phyloP scores from a whole-genome alignment of 192 early-diverging fungal genomes.

The Chytriomyces sp. region DNA sequence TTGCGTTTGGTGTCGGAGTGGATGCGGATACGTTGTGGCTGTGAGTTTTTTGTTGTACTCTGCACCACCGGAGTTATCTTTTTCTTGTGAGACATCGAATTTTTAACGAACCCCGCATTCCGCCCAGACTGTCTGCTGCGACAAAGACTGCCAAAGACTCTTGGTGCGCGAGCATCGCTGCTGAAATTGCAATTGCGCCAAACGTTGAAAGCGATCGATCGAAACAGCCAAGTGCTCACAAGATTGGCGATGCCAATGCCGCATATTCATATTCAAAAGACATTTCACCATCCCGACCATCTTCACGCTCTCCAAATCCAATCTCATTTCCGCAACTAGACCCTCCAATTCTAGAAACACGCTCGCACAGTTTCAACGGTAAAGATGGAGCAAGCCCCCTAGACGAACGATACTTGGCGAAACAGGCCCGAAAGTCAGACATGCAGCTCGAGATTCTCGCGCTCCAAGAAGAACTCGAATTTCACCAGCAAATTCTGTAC shows the following conservation, averaged over 20 bases:
- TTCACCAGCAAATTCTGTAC: not conserved
- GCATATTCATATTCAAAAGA: not conserved
- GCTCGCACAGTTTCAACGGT: not conserved
- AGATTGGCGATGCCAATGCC: not conserved
- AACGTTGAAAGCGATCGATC: not conserved
- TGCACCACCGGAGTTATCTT: not conserved
- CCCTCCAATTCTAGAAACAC: not conserved
- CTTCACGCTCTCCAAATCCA: not conserved
- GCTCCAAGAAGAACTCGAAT: not conserved
- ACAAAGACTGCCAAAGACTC: slow-evolving; percentile 1
- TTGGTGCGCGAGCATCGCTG: not conserved
- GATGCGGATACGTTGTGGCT: not conserved
- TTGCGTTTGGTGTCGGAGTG: not conserved
- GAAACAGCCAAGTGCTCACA: not conserved
- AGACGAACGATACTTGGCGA: not conserved
- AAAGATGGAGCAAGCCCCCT: not conserved
- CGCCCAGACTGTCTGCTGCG: not conserved
- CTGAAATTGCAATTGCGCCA: not conserved
- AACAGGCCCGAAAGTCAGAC: not conserved
- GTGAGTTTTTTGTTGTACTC: not conserved
- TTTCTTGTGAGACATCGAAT: not conserved
- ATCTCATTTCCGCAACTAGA: not conserved
- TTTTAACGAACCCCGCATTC: not conserved
- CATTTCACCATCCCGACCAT: not conserved
- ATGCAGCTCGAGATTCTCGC: not conserved